Evolutionary conservation across 1,284 basidiomycete species (phyloP).

Genomic region (Chondrostereum purpureum): DNA sequence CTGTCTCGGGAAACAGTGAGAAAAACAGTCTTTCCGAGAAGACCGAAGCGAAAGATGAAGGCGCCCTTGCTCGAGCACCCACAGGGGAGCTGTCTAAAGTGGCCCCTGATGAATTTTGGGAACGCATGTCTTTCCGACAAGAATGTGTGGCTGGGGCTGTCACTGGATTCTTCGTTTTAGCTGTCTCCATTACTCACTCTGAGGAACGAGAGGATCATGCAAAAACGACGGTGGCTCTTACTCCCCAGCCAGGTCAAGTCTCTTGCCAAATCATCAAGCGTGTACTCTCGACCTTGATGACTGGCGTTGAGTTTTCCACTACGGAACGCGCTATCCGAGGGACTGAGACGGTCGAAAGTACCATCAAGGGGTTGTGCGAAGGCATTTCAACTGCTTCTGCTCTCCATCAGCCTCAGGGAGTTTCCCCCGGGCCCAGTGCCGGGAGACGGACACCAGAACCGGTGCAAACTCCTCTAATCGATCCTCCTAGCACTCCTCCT

Average conservation of each 20-base stretch:
- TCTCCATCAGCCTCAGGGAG: constrained; percentile 13
- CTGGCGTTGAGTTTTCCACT: constrained; percentile 72
- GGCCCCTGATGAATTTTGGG: constrained; percentile 81
- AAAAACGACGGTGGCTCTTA: constrained; percentile 31
- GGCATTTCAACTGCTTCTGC: constrained; percentile 34
- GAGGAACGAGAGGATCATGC: constrained; percentile 7
- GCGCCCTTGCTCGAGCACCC: constrained; percentile 27
- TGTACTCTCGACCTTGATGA: constrained; percentile 61
- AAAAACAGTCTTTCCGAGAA: constrained; percentile 10
- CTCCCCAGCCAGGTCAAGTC: constrained; percentile 54
- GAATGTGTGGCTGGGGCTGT: constrained; percentile 83
- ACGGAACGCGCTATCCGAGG: constrained; percentile 56
- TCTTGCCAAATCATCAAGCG: constrained; percentile 61
- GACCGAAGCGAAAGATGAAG: constrained; percentile 24
- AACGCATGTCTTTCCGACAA: constrained; percentile 89
- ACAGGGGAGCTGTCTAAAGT: constrained; percentile 51
- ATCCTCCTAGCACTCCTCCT: constrained; percentile 43
- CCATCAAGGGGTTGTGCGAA: constrained; percentile 65
- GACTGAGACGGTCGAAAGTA: constrained; percentile 62
- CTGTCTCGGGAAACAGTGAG: constrained; percentile 16
- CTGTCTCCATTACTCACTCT: constrained; percentile 28
- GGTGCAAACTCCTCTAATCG: constrained; percentile 14
- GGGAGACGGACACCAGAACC: constrained; percentile 33
- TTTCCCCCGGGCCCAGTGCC: constrained; percentile 9
- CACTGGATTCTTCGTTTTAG: constrained; percentile 82